These are phyloP conservation scores for Orychophragmus violaceus DNA, from an alignment of 345 rosid species.

Conservation along the genomic window DNA sequence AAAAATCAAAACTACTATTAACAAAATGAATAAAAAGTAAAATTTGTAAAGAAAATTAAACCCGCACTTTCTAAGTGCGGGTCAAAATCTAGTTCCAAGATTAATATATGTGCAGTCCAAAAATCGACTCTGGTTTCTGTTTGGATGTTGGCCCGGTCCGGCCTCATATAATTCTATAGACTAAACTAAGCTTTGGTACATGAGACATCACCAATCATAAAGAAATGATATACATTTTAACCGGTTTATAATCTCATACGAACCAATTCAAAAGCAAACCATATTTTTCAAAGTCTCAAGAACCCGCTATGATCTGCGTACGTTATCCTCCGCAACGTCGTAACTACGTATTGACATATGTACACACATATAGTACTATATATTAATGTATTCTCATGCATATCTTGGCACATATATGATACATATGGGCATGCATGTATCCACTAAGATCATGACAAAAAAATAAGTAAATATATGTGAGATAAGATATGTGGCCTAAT, in stretches of 20 bases:
- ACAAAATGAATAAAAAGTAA: too few relatives aligned
- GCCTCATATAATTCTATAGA: neutral
- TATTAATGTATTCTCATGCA: neutral
- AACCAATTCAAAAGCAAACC: neutral
- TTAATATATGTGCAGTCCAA: neutral
- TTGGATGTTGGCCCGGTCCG: neutral
- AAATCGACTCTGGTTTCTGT: neutral
- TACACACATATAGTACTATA: neutral
- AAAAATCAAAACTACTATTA: too few relatives aligned
- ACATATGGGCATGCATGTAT: slow-evolving; percentile 14
- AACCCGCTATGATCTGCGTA: neutral
- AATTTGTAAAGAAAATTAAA: too few relatives aligned
- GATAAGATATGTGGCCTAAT: slow-evolving; percentile 12
- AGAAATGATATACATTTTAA: neutral
- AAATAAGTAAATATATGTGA: neutral
- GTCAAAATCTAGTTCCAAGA: too few relatives aligned
- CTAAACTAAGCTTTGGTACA: neutral
- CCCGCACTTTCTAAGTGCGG: too few relatives aligned
- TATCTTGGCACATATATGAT: slow-evolving; percentile 8
- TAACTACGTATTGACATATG: neutral
- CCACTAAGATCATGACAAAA: slow-evolving; percentile 9
- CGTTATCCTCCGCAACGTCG: neutral
- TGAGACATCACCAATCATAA: neutral
- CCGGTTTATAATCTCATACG: neutral
- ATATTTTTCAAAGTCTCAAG: neutral